Evolutionary conservation across 176 grass and related monocot genomes (phyloP).

Genomic region (Lolium multiflorum): DNA sequence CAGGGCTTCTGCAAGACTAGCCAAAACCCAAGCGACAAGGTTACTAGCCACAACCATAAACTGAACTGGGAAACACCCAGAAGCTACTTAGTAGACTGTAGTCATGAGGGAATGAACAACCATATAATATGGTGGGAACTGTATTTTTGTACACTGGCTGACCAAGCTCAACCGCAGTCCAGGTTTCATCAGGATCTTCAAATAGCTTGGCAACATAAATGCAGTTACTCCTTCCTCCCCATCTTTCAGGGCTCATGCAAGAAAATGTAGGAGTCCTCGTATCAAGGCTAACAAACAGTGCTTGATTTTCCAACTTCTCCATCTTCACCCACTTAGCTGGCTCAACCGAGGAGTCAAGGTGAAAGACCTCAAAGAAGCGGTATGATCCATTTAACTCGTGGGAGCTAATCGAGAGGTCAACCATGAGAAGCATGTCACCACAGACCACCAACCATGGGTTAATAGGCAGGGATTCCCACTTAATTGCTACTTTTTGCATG

Average conservation of each 20-base stretch:
- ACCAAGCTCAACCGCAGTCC: conserved; percentile 2
- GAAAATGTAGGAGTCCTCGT: conserved; percentile 11
- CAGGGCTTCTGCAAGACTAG: neutral
- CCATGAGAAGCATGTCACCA: conserved; percentile 12
- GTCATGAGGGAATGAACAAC: neutral
- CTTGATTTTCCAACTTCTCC: neutral
- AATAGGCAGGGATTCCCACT: no score
- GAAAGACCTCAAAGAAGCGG: neutral
- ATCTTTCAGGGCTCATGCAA: neutral
- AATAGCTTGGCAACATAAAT: neutral
- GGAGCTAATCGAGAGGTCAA: neutral
- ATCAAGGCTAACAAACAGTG: neutral
- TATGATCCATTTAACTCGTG: neutral
- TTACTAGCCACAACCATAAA: neutral
- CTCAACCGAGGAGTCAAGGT: neutral
- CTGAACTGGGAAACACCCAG: neutral
- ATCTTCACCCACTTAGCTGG: neutral
- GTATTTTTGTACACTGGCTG: neutral
- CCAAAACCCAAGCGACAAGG: neutral
- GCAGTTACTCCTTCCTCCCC: conserved; percentile 22
- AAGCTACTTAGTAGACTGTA: neutral
- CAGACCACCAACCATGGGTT: neutral
- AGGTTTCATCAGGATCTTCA: neutral
- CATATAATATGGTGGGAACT: neutral
- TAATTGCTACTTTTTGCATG: neutral